Percentiles rank a stretch among this genome's conserved stretches.
These are phyloP conservation scores for Cetradonia linearis DNA, from an alignment of 495 filamentous ascomycete genomes.

Conservation along the genomic window DNA sequence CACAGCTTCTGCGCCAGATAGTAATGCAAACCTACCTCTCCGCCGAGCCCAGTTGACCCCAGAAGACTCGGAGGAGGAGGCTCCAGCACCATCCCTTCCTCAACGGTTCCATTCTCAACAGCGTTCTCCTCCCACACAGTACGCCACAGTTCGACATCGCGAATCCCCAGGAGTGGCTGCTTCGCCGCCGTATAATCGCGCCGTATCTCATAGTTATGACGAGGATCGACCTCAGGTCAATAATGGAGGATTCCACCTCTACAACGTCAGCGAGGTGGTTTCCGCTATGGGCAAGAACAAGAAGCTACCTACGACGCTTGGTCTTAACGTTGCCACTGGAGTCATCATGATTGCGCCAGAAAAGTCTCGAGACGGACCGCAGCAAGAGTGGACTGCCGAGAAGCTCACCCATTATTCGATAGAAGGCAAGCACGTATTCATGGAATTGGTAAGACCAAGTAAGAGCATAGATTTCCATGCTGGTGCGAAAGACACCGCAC, in stretches of 20 bases:
- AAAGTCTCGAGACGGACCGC: conserved; percentile 61
- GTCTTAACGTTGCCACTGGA: conserved; percentile 77
- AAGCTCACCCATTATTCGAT: conserved; percentile 91
- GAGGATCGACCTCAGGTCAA: conserved; percentile 37
- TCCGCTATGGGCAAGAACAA: conserved; percentile 90
- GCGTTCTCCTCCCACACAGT: conserved; percentile 42
- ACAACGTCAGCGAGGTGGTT: conserved; percentile 94
- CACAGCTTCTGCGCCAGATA: conserved; percentile 35
- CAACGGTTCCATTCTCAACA: conserved; percentile 55
- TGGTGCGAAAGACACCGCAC: conserved; percentile 90
- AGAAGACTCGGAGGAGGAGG: conserved; percentile 51
- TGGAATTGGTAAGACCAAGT: conserved; percentile 82
- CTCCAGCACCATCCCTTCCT: conserved; percentile 58
- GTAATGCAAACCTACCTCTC: conserved; percentile 31
- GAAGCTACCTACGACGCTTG: conserved; percentile 92
- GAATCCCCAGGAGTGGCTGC: conserved; percentile 38
- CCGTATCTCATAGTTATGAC: conserved; percentile 33
- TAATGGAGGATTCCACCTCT: conserved; percentile 77
- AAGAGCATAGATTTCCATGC: conserved; percentile 95
- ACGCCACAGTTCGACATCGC: conserved; percentile 37
- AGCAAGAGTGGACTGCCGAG: conserved; percentile 87
- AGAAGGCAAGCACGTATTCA: conserved; percentile 95
- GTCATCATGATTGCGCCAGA: conserved; percentile 88
- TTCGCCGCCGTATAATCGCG: conserved; percentile 51
- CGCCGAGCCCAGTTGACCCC: conserved; percentile 46